phyloP scores from a whole-genome alignment of 208 protist species.

The Wallacemonas sp. region DNA sequence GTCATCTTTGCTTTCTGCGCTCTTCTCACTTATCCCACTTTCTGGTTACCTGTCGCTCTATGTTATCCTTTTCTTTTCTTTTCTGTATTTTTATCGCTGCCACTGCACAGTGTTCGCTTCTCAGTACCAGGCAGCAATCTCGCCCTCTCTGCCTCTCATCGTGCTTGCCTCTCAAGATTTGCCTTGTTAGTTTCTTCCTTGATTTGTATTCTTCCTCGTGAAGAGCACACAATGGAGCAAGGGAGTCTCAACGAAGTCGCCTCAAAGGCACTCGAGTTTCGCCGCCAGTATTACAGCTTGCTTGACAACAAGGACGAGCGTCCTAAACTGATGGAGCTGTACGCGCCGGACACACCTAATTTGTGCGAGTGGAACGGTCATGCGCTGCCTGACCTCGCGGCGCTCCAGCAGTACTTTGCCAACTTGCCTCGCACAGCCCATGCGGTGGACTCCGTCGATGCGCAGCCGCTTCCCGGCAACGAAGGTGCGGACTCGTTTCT shows the following conservation, averaged over 20 bases:
- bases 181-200: neutral
- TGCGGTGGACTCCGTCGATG: conserved; percentile 81
- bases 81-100: too few species aligned
- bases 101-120: too few species aligned
- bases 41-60: too few species aligned
- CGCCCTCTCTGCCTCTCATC: too few species aligned
- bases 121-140: too few species aligned
- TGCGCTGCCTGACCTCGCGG: conserved; percentile 38
- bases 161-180: conserved; percentile 12
- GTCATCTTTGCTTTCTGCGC: too few species aligned
- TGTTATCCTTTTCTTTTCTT: too few species aligned
- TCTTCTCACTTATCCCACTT: too few species aligned
- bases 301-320: conserved; percentile 67
- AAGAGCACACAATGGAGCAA: conserved; percentile 49
- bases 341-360: conserved; percentile 67
- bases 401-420: conserved; percentile 67
- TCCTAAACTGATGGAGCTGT: conserved; percentile 54
- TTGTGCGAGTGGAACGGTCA: conserved; percentile 91
- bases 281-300: conserved; percentile 72
- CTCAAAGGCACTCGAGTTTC: conserved; percentile 82
- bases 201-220: neutral
- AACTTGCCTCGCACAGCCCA: conserved; percentile 72
- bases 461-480: conserved; percentile 88
- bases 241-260: conserved; percentile 74
- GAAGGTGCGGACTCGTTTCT: conserved; percentile 77